These are phyloP conservation scores for Nemania diffusa DNA, from an alignment of 2,329 filamentous ascomycete species.

Conservation along the genomic window DNA sequence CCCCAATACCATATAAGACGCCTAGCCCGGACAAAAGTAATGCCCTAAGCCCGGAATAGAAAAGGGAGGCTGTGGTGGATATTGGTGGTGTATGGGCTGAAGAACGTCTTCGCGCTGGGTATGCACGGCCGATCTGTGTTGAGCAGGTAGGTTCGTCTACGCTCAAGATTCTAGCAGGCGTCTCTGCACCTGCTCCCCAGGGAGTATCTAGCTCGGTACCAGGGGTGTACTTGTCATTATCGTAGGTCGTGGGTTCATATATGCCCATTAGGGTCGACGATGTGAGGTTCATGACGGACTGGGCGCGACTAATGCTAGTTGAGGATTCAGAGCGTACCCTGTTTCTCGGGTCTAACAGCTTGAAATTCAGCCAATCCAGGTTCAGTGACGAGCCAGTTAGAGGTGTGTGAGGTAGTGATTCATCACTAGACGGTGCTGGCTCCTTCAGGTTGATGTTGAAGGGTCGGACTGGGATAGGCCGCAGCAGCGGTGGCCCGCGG, in stretches of 20 bases:
- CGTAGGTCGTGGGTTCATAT: slow-evolving; percentile 75
- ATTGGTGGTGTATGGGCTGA: slow-evolving; percentile 44
- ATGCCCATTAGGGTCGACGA: slow-evolving; percentile 92
- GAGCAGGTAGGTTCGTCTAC: slow-evolving; percentile 46
- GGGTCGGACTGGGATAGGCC: slow-evolving; percentile 76
- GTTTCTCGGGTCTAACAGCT: slow-evolving; percentile 43
- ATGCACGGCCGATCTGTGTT: slow-evolving; percentile 45
- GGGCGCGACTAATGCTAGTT: slow-evolving; percentile 70
- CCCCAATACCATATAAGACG: slow-evolving; percentile 82
- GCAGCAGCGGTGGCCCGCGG: slow-evolving; percentile 66
- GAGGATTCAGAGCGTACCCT: slow-evolving; percentile 46
- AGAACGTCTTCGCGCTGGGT: slow-evolving; percentile 52
- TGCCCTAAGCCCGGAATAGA: slow-evolving; percentile 68
- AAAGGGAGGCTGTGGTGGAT: slow-evolving; percentile 46
- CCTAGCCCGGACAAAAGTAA: slow-evolving; percentile 80
- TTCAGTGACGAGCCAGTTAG: slow-evolving; percentile 59
- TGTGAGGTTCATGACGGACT: slow-evolving; percentile 86
- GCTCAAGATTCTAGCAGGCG: slow-evolving; percentile 63
- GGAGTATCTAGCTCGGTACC: slow-evolving; percentile 69
- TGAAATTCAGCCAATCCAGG: slow-evolving; percentile 52
- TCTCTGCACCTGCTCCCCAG: slow-evolving; percentile 81
- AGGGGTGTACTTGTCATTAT: slow-evolving; percentile 55
- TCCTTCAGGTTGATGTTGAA: slow-evolving; percentile 69
- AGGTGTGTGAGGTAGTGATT: slow-evolving; percentile 51
- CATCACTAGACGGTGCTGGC: slow-evolving; percentile 57